Conservation (phyloP, 208 protist genomes). For the Blastocrithidia nonstop region DNA sequence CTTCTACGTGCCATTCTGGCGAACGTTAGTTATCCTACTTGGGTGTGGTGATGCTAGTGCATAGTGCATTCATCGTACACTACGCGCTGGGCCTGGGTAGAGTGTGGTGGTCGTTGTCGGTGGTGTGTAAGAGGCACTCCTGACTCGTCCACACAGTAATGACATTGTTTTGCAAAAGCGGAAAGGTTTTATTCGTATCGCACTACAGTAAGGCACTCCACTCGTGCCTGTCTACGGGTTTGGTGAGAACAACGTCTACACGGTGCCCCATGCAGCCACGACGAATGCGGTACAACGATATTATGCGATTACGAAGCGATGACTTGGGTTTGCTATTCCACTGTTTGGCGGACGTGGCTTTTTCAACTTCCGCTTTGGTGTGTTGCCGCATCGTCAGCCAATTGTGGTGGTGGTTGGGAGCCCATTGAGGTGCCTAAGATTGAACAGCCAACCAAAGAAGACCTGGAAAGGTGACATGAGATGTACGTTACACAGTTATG, state of each 20-base stretch:
- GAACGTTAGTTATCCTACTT: conserved; percentile 34
- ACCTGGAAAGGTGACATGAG: conserved; percentile 53
- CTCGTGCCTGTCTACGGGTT: conserved; percentile 80
- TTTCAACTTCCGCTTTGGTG: conserved; percentile 55
- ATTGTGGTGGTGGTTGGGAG: conserved; percentile 71
- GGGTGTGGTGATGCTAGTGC: conserved; percentile 74
- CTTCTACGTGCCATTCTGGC: conserved; percentile 80
- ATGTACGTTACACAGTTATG: conserved; percentile 61
- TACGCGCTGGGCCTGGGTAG: conserved; percentile 55
- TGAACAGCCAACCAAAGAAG: conserved; percentile 32
- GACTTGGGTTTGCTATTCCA: conserved; percentile 41
- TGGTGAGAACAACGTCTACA: conserved; percentile 79
- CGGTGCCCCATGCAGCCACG: conserved; percentile 14
- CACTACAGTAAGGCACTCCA: conserved; percentile 50
- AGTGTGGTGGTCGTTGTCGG: conserved; percentile 74
- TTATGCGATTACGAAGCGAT: conserved; percentile 14
- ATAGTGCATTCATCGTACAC: conserved; percentile 39
- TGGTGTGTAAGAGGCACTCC: conserved; percentile 59
- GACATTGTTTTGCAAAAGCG: conserved; percentile 51
- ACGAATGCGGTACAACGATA: conserved; percentile 14
- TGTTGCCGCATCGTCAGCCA: conserved; percentile 52
- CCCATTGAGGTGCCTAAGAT: conserved; percentile 57
- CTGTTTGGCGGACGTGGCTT: conserved; percentile 46
- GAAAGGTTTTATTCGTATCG: conserved; percentile 79
- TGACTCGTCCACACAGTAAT: conserved; percentile 52